Conservation (phyloP, 352 stramenopile species). For the Globisporangium barbulae region DNA sequence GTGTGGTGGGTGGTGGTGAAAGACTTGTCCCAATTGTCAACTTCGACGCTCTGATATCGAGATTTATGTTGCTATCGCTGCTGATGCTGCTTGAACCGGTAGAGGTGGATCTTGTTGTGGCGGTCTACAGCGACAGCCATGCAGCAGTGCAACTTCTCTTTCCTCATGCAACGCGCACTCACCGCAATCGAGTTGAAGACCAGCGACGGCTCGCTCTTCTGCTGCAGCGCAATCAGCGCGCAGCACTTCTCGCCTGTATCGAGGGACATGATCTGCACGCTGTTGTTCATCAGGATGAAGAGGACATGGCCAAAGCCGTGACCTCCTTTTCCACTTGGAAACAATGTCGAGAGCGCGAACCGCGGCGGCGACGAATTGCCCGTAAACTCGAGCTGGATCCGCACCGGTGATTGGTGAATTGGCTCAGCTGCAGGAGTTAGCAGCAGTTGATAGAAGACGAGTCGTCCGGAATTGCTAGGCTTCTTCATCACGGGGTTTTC, state of each 20-base stretch:
- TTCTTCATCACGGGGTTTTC: conserved; percentile 5
- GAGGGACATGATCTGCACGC: conserved; percentile 27
- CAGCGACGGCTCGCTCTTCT: conserved; percentile 15
- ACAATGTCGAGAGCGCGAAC: conserved; percentile 31
- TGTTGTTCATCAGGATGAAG: conserved; percentile 32
- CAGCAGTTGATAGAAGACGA: conserved; percentile 37
- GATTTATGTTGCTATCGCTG: not conserved
- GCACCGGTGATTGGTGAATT: conserved; percentile 22
- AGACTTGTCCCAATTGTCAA: not conserved
- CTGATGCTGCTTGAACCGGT: conserved; percentile 10
- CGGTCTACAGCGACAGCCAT: conserved; percentile 5
- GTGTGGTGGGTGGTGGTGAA: not conserved
- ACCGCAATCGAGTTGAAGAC: conserved; percentile 27
- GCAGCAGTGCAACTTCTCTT: not conserved
- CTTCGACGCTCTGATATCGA: not conserved
- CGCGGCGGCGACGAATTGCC: conserved; percentile 28
- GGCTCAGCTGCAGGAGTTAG: conserved; percentile 13
- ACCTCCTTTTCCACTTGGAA: not conserved
- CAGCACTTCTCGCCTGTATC: conserved; percentile 23
- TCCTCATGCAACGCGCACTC: not conserved
- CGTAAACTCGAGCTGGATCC: conserved; percentile 24
- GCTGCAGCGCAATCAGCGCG: conserved; percentile 19
- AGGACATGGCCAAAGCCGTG: conserved; percentile 17
- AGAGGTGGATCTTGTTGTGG: conserved; percentile 12
- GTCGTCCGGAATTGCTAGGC: conserved; percentile 6